Base-by-base conservation (phyloP, 768 basidiomycete genomes). In the Termitomyces sp. region DNA sequence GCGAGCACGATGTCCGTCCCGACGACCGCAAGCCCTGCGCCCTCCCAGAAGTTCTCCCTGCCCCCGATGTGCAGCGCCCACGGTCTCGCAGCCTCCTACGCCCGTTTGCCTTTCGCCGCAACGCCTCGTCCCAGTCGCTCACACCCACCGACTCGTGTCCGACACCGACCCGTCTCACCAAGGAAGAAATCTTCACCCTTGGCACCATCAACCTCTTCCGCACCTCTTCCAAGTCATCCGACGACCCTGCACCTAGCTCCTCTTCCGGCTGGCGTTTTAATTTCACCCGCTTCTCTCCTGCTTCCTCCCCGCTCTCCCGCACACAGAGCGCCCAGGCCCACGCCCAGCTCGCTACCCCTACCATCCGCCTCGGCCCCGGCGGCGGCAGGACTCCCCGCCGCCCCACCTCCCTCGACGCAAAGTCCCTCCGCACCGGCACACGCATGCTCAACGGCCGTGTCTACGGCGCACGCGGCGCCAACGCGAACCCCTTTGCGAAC, bases 361-460 rank as follows among this genome's bases (percentile, higher is more conserved):
- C 18, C 40, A 14, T 41, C n/a, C 38, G 38, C 18, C 38, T 8
- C 6, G 38, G 38, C 41, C 10, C 43, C 1, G 49, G 51, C 30
- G 45, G 49, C 16, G 43, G 41, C 18, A 46, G 38, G 18, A 53
- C 38, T 45, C 33, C 47, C 13, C 55, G 38, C 35, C 56, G 44
- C 45, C 33, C 47, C 26, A 20, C 40, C 38, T 49, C 55, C 36
- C 6, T 43, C 47, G 41, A 55, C 49, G 7, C n/a, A 43, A 18
- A 46, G 7, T 6, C 47, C 18, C 52, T 0, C 30, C 54, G 5
- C 55, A 72, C 54, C 61, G 79, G 80, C 54, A 76, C 80, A 3
- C 80, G 78, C 55, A 87, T 94, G 87, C 78, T 95, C 59, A 95
- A 95, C 65, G 93, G 93, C 0, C 79, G 93, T 26, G 82, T 94